Evolutionary conservation across 768 basidiomycete genomes (phyloP), one percentile per base, ranked within the genome.

Genomic region (Pleurotus giganteus): DNA sequence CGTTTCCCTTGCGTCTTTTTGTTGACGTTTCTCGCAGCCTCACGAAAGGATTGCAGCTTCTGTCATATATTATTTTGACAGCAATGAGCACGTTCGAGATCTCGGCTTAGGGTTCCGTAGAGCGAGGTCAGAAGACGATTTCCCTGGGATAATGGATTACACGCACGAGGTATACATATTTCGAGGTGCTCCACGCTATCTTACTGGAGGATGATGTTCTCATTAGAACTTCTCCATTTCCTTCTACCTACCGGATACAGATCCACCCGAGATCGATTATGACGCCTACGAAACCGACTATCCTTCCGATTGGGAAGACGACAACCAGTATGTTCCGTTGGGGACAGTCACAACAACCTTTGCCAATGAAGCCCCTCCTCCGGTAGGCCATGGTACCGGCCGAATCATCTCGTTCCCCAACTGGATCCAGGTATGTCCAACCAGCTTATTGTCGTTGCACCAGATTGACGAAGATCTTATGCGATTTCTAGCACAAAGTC

Each of bases 21-120:
- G 52, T 23, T 19, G 15, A 24, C 29, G 17, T 32, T 26, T 41
- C 45, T 15, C 7, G 4, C n/a, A 61, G 60, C 60, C 60, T 44
- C 60, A 61, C 34, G 60, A 61, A 26, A 55, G 58, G 4, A 59
- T 61, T n/a, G 54, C 52, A 8, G 55, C 60, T 2, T 61, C 60
- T 3, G 37, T 37, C 13, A 61, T 61, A 17, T 61, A 61, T 43
- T 61, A 61, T 42, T 59, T 59, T 24, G 58, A 59, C 0, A 59
- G 58, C n/a, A 52, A 61, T 46, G 11, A 28, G 13, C 29, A 36
- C 26, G 53, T 61, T 9, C 23, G 26, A 7, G 60, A 61, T n/a
- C 17, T 17, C 7, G 60, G 60, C 9, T 47, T 61, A 8, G 54
- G 58, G 45, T 55, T 61, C 23, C 47, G 55, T 11, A 11, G 36